Base-by-base conservation (phyloP, 202 grass and related monocot genomes). In the Carex sylvatica region DNA sequence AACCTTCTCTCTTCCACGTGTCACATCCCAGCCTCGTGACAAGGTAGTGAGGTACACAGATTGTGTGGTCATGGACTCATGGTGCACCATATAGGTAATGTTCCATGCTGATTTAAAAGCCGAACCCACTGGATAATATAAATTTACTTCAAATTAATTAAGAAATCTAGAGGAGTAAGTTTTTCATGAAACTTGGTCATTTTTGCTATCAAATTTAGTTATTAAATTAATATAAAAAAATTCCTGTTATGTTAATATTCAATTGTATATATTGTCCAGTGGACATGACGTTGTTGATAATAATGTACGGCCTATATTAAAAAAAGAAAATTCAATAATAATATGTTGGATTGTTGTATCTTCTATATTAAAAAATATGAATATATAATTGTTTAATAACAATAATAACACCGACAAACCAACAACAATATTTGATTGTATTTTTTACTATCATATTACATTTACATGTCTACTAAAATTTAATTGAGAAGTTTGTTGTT, bases 1-100 rank as follows among this genome's bases (percentile, higher is more conserved):
- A 77, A 77, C 73, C 73, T 22, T 33, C 51, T 76, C 14, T n/a
- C 73, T 77, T 56, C 74, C 74, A 77, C 74, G 74, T 77, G 74
- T 59, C 30, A 9, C 16, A 12, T 33, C 30, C 5, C 28, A 59
- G 9, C 28, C 16, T 35, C 1, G 15, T 58, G 73, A 77, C 8
- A 36, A 2, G 6, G n/a, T n/a, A n/a, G n/a, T n/a, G n/a, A n/a
- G n/a, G 9, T 36, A 58, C 12, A n/a, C 38, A 59, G 6, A 36
- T 19, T 77, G 74, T 15, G 53, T 77, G 74, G 22, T 35, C n/a
- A n/a, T n/a, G n/a, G 28, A 28, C 28, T 28, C 74, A 12, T 12
- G 74, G 52, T 77, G 74, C 30, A 77, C 9, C 26, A 22, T 53
- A 12, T 19, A 68, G 2, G 11, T 49, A 49, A 49, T 12, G 46